phyloP scores from a whole-genome alignment of 768 basidiomycete genomes.

The Phanerodontia chrysosporium region DNA sequence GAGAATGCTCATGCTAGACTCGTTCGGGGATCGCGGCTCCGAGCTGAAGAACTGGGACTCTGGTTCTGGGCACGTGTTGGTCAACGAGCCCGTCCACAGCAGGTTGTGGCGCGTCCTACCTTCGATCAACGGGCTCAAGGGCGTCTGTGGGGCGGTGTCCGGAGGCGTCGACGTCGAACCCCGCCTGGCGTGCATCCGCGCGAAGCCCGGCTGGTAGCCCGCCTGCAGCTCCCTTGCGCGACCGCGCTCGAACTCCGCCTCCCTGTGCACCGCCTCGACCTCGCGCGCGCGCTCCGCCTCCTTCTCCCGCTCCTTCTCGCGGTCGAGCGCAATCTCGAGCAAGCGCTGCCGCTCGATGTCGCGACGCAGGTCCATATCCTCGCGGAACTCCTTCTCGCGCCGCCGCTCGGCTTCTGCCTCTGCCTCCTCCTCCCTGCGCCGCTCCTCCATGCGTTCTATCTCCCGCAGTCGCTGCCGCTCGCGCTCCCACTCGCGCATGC shows the following conservation, averaged over 20 bases:
- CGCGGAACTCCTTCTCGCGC: conserved; percentile 23
- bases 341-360: conserved; percentile 27
- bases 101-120: conserved; percentile 13
- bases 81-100: background rate
- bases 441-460: conserved; percentile 60
- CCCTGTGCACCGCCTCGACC: conserved; percentile 5
- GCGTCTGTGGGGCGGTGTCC: conserved; percentile 12
- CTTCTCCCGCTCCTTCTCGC: conserved; percentile 19
- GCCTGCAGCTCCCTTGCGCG: conserved; percentile 9
- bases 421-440: conserved; percentile 44
- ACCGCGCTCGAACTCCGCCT: conserved; percentile 8
- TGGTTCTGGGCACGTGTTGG: conserved; percentile 11
- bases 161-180: conserved; percentile 3
- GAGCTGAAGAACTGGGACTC: conserved; percentile 15
- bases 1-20: conserved; percentile 44
- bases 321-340: conserved; percentile 17
- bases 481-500: conserved; percentile 74
- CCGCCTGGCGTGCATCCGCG: conserved; percentile 10
- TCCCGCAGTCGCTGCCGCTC: conserved; percentile 67
- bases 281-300: conserved; percentile 10
- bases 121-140: conserved; percentile 24
- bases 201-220: background rate
- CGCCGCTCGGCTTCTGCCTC: conserved; percentile 34
- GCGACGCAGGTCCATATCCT: conserved; percentile 8
- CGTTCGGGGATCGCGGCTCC: conserved; percentile 17